These are phyloP conservation scores for Colletotrichum agaves DNA, from an alignment of 2,329 filamentous ascomycete species.

Conservation along the genomic window DNA sequence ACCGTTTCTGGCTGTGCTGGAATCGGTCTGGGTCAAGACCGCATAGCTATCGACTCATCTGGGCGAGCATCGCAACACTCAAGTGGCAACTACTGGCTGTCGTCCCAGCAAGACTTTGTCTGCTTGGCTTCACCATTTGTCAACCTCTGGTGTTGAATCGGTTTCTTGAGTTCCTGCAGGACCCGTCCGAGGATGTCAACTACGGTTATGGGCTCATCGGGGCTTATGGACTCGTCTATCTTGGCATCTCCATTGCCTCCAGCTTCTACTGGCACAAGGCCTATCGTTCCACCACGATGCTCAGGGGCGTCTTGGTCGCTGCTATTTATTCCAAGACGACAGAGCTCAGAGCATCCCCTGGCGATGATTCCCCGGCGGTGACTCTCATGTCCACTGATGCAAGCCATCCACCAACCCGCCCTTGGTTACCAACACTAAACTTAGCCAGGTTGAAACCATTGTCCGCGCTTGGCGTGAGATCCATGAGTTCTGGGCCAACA, in stretches of 20 bases:
- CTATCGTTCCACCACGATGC: slow-evolving; percentile 42
- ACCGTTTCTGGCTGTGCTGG: slow-evolving; percentile 47
- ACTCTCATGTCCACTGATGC: slow-evolving; percentile 46
- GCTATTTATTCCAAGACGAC: slow-evolving; percentile 43
- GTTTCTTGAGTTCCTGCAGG: slow-evolving; percentile 47
- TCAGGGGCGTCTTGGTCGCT: slow-evolving; percentile 43
- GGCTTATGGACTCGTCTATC: slow-evolving; percentile 53
- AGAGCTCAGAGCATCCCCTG: slow-evolving; percentile 36
- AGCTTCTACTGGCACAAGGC: slow-evolving; percentile 41
- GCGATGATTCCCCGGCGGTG: slow-evolving; percentile 40
- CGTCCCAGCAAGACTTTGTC: slow-evolving; percentile 46
- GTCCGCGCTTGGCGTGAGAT: slow-evolving; percentile 48
- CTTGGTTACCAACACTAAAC: background rate
- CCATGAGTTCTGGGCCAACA: slow-evolving; percentile 51
- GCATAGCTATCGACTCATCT: slow-evolving; percentile 41
- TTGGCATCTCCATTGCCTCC: slow-evolving; percentile 51
- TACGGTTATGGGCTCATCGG: slow-evolving; percentile 53
- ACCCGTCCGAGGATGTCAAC: slow-evolving; percentile 42
- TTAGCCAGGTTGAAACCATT: slow-evolving; percentile 50
- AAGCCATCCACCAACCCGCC: slow-evolving; percentile 19
- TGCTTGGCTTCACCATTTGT: slow-evolving; percentile 50
- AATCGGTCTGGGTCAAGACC: slow-evolving; percentile 40
- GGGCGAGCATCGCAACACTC: slow-evolving; percentile 44
- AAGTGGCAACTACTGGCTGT: slow-evolving; percentile 45
- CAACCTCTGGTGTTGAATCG: slow-evolving; percentile 50